Base-by-base conservation (phyloP, 2,329 filamentous ascomycete genomes). In the Venturia asperata region DNA sequence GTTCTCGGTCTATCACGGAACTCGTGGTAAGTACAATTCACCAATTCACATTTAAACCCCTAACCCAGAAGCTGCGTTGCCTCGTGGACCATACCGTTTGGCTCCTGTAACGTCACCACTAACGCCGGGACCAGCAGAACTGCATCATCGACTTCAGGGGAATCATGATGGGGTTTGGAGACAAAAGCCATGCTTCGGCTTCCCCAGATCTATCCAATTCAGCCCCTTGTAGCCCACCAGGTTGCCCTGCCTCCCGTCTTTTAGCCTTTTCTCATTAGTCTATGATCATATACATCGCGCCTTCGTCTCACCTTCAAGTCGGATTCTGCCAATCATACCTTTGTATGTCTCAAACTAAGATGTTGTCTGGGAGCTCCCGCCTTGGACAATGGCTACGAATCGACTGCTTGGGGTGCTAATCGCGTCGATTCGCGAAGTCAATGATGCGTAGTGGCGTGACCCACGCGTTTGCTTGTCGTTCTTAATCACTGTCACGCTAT, bases 401-500 rank as follows among this genome's bases (percentile, higher is more conserved):
- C 52, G 30, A 56, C 5, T 37, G 27, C 30, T 37, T 56, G 30
- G 30, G 52, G n/a, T 56, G 19, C 5, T 13, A 56, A 56, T 56
- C 52, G 52, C 52, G 27, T 56, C 30, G 52, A 56, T 56, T 37
- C 52, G 30, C 52, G 27, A 37, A 56, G 52, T 56, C 52, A 56
- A 56, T 56, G 52, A 56, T 56, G 52, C 52, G 52, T 15, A 56
- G 30, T 56, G 52, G 2, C 30, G 30, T 56, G 52, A 56, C 52
- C 27, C 7, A n/a, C 52, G 52, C 52, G 52, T 56, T 56, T 34
- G 19, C 15, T 34, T 15, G 13, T 27, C 19, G 19, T 37, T 56
- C 30, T 56, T 37, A 56, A 56, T 56, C 30, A 55, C 45, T 47
- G 45, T 47, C 10, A 47, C 45, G 19, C 19, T 47, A 11, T 49